phyloP scores from a whole-genome alignment of 169 alveolate species.

The Plasmodium malariae region DNA sequence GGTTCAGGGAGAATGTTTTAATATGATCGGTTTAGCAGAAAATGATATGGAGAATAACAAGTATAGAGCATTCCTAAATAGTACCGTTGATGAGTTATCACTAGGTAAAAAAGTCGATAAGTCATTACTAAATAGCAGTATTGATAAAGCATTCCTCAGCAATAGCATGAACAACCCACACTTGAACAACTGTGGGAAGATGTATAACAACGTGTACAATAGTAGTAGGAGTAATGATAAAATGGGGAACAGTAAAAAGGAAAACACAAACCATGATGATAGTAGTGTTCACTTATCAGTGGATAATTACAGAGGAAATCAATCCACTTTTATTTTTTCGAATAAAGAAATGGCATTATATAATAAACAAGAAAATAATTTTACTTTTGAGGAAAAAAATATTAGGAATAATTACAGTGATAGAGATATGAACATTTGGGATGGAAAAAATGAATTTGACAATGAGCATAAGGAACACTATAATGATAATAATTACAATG shows the following conservation, averaged over 20 bases:
- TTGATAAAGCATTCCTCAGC: too few relatives aligned
- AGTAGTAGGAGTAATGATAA: neutral
- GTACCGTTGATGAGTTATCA: too few relatives aligned
- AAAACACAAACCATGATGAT: neutral
- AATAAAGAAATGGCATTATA: neutral
- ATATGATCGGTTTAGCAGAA: too few relatives aligned
- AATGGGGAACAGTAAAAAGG: neutral
- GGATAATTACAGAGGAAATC: neutral
- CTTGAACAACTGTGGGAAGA: too few relatives aligned
- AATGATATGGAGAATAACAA: neutral
- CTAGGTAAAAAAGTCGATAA: too few relatives aligned
- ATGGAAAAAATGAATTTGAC: neutral
- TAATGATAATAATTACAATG: neutral
- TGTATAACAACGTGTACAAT: neutral
- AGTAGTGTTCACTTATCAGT: neutral
- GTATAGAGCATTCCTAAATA: too few relatives aligned
- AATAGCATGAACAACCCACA: too few relatives aligned
- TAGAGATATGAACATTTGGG: neutral
- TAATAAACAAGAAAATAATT: neutral
- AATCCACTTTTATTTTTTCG: neutral
- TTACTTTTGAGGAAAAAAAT: neutral
- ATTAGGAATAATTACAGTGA: neutral
- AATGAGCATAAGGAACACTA: neutral
- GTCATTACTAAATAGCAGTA: too few relatives aligned
- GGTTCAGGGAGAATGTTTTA: too few relatives aligned